Percentiles rank a stretch among this genome's conserved stretches.
Evolutionary conservation across 768 basidiomycete species (phyloP).

Genomic region (Filobasidium floriforme): DNA sequence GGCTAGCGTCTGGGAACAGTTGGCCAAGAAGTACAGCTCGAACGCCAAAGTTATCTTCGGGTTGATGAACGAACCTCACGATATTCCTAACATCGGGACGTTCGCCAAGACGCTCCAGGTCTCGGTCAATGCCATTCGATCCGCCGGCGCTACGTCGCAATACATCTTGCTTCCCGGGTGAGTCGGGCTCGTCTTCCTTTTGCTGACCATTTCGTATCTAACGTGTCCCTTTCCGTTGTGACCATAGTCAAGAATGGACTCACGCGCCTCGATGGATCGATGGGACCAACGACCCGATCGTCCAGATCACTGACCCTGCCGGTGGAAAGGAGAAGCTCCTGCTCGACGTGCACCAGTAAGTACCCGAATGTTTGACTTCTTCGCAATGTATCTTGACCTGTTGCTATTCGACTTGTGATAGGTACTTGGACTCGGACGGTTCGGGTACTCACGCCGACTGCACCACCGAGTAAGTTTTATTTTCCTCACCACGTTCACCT

Average conservation of each 20-base stretch:
- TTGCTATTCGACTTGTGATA: neutral
- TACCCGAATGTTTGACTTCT: neutral
- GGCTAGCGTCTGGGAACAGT: constrained; percentile 52
- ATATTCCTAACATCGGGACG: constrained; percentile 45
- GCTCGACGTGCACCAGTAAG: constrained; percentile 56
- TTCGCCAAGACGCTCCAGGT: constrained; percentile 54
- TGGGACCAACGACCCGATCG: constrained; percentile 52
- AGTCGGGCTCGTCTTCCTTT: neutral
- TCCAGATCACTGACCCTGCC: constrained; percentile 50
- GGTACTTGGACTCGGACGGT: constrained; percentile 55
- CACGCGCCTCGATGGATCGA: constrained; percentile 50
- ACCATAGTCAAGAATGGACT: constrained; percentile 50
- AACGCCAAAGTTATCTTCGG: constrained; percentile 49
- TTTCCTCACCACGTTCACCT: neutral
- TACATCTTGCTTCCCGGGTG: constrained; percentile 55
- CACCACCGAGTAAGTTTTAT: constrained; percentile 46
- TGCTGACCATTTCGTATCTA: neutral
- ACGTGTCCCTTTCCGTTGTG: neutral
- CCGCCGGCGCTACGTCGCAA: constrained; percentile 55
- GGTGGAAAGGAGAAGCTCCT: constrained; percentile 48
- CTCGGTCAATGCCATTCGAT: constrained; percentile 59
- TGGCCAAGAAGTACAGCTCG: constrained; percentile 52
- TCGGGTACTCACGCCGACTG: constrained; percentile 51
- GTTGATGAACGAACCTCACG: constrained; percentile 62
- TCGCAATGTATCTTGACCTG: no score